Evolutionary conservation across 2,329 filamentous ascomycete species (phyloP).

Genomic region (Arachnomyces sp.): DNA sequence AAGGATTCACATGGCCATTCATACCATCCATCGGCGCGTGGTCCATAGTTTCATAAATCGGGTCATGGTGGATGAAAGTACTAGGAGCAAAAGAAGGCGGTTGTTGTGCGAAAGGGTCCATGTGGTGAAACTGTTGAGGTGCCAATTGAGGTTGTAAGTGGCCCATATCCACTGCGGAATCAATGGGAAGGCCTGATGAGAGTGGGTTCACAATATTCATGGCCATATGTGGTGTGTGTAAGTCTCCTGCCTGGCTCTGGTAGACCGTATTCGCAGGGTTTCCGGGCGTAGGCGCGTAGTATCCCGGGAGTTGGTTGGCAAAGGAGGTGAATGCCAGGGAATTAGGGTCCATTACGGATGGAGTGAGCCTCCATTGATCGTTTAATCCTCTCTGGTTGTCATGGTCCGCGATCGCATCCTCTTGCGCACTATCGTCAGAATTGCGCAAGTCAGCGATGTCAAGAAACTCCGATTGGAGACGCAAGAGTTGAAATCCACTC

Average conservation of each 20-base stretch:
- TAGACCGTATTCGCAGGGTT: slow-evolving; percentile 62
- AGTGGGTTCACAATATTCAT: slow-evolving; percentile 50
- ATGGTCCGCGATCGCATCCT: slow-evolving; percentile 42
- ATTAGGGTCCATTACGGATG: slow-evolving; percentile 78
- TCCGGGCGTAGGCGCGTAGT: slow-evolving; percentile 82
- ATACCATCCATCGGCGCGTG: slow-evolving; percentile 57
- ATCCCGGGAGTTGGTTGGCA: slow-evolving; percentile 69
- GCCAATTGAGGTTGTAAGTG: slow-evolving; percentile 55
- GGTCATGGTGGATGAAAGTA: slow-evolving; percentile 72
- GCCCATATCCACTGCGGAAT: slow-evolving; percentile 56
- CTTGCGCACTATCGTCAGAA: slow-evolving; percentile 22
- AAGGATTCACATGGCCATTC: slow-evolving; percentile 45
- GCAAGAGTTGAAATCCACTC: neutral
- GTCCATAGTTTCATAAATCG: slow-evolving; percentile 63
- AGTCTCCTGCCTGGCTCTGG: slow-evolving; percentile 74
- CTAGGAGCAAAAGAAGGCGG: slow-evolving; percentile 61
- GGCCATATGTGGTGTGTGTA: slow-evolving; percentile 72
- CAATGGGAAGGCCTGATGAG: slow-evolving; percentile 44
- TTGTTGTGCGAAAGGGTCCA: slow-evolving; percentile 63
- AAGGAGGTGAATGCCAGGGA: slow-evolving; percentile 74
- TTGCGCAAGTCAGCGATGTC: neutral
- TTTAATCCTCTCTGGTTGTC: slow-evolving; percentile 69
- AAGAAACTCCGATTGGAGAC: neutral
- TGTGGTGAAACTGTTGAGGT: slow-evolving; percentile 56
- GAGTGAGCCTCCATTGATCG: slow-evolving; percentile 81